Evolutionary conservation across 257 asterid species (phyloP).

Genomic region (Oldenlandia corymbosa): DNA sequence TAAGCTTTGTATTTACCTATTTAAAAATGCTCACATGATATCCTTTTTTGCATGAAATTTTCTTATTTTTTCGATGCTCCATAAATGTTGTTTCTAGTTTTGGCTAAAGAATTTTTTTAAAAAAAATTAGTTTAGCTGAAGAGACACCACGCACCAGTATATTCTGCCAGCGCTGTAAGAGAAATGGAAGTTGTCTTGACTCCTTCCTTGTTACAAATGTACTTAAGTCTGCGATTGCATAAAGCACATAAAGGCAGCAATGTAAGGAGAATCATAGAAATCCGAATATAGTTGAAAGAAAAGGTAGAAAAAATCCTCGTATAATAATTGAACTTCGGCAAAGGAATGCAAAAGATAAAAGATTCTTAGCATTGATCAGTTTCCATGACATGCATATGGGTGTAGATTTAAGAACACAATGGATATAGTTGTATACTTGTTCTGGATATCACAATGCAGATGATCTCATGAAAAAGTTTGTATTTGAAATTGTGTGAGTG

Average conservation of each 20-base stretch:
- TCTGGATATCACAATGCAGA: too few species aligned
- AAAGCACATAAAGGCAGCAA: constrained; percentile 12
- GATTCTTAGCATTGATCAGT: neutral
- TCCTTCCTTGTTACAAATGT: constrained; percentile 79
- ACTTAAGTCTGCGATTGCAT: constrained; percentile 66
- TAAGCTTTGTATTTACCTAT: neutral
- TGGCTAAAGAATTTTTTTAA: neutral
- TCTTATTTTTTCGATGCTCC: neutral
- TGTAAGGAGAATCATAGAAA: neutral
- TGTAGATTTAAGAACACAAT: neutral
- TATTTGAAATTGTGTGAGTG: neutral
- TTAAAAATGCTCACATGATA: neutral
- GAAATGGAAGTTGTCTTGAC: constrained; percentile 67
- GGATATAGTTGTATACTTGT: neutral
- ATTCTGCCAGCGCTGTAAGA: constrained; percentile 73
- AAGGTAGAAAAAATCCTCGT: neutral
- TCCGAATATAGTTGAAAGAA: neutral
- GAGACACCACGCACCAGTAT: constrained; percentile 55
- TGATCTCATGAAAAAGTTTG: neutral
- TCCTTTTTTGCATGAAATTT: neutral
- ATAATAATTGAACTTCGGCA: neutral
- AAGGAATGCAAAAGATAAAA: constrained; percentile 4
- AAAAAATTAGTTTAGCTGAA: neutral
- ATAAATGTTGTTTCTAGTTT: neutral
- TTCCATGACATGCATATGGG: neutral